Evolutionary conservation across 176 grass and related monocot species (phyloP), one percentile per base, ranked within the genome.

Genomic region (Carex myosuroides): DNA sequence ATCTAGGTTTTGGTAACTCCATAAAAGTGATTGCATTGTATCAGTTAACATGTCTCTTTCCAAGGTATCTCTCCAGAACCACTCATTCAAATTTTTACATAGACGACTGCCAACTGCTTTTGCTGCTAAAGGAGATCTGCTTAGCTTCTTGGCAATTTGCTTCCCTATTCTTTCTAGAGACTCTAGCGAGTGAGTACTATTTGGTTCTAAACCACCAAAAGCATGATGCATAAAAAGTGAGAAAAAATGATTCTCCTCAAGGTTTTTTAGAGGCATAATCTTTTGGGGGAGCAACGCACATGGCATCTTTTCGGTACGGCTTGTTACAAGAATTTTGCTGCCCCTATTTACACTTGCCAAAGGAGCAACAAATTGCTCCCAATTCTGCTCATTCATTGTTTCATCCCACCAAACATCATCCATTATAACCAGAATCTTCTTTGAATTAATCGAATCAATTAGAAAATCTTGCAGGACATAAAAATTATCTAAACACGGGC

Each of bases 1-100:
- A 73, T 67, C 50, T 30, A 84, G 21, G 20, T 55, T 32, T 41
- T 59, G 37, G 64, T 84, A 84, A 84, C 62, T 77, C 72, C 72
- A 77, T 56, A 50, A 24, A 24, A 77, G 50, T 6, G 72, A 56
- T 26, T 77, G 11, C 22, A 11, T 24, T 8, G 50, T 77, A 30
- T 52, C 41, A 77, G 11, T 77, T 52, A 77, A 52, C 42, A 52
- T 13, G 1, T 52, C 41, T 13, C 50, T 77, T 22, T 77, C 41
- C 42, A 77, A 13, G 5, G 72, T 77, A 6, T 77, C 41, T 77
- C 9, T 29, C 72, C 72, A 77, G 50, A 50, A 46, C 6, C 0
- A 3, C 17, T 77, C 33, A 30, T 77, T 13, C 3, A 32, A 56
- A 11, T 77, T 77, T 54, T 52, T 77, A 56, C 0, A 52, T 52